These are phyloP conservation scores for Stylosanthes scabra DNA, from an alignment of 331 rosid genomes.

Conservation along the genomic window DNA sequence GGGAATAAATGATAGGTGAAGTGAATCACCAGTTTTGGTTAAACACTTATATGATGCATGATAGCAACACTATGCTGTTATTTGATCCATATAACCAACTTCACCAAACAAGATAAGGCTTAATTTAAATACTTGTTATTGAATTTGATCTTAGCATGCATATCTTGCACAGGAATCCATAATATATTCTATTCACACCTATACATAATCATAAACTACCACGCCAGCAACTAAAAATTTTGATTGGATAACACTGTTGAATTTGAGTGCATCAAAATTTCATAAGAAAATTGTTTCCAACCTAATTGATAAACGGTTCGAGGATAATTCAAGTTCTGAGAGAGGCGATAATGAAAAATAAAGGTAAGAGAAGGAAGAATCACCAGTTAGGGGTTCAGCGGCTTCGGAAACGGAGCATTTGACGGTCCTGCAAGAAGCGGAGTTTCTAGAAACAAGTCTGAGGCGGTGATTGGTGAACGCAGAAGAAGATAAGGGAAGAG, in stretches of 20 bases:
- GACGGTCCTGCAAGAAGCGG: constrained; percentile 44
- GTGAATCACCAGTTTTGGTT: not conserved
- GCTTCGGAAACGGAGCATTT: constrained; percentile 82
- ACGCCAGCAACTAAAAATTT: not conserved
- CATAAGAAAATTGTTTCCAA: not conserved
- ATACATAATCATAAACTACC: not conserved
- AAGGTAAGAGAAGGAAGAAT: constrained; percentile 11
- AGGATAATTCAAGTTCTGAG: not conserved
- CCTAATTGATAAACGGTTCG: not conserved
- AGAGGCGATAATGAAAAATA: not conserved
- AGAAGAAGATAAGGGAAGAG: constrained; percentile 44
- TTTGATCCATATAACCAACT: no score
- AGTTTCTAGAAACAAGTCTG: constrained; percentile 40
- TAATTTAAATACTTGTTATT: no score
- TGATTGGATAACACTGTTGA: no score
- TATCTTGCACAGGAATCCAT: not conserved
- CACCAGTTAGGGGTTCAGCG: constrained; percentile 70
- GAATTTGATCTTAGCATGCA: not conserved
- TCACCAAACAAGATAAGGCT: no score
- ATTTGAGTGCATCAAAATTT: not conserved
- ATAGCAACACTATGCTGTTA: no score
- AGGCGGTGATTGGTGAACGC: constrained; percentile 43
- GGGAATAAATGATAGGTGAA: not conserved
- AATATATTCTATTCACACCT: not conserved
- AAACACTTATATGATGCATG: no score